Evolutionary conservation across 805 yeast genomes (phyloP).

Genomic region (Maudiozyma bulderi): DNA sequence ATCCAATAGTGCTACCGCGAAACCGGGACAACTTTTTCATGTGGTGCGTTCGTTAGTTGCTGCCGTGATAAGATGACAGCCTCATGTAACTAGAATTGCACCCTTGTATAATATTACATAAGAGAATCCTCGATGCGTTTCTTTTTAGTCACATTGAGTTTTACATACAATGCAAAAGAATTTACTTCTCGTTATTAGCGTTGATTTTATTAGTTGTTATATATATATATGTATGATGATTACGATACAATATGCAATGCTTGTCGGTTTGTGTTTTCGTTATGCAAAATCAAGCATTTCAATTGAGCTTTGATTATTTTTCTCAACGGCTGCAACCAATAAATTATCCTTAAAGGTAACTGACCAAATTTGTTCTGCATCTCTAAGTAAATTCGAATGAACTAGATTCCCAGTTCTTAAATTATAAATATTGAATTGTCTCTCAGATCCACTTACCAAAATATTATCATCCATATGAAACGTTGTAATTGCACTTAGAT

Average conservation of each 20-base stretch:
- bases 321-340: constrained; percentile 87
- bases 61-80: too few relatives aligned
- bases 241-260: neutral
- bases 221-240: neutral
- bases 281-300: constrained; percentile 74
- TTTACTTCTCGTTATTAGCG: too few relatives aligned
- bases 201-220: neutral
- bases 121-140: too few relatives aligned
- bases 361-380: constrained; percentile 90
- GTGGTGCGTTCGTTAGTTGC: too few relatives aligned
- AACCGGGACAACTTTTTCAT: too few relatives aligned
- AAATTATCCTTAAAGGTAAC: constrained; percentile 75
- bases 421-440: constrained; percentile 83
- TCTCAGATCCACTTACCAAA: constrained; percentile 82
- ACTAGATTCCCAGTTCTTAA: constrained; percentile 67
- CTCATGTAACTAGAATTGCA: too few relatives aligned
- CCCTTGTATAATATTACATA: too few relatives aligned
- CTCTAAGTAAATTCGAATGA: constrained; percentile 57
- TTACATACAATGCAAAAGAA: too few relatives aligned
- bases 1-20: too few relatives aligned
- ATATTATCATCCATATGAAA: constrained; percentile 80
- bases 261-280: too few relatives aligned
- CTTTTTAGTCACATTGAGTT: too few relatives aligned
- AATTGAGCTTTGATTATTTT: constrained; percentile 58
- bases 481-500: constrained; percentile 87